Conservation (phyloP, 305 asterid species). For the Solanum aculeatissimum region DNA sequence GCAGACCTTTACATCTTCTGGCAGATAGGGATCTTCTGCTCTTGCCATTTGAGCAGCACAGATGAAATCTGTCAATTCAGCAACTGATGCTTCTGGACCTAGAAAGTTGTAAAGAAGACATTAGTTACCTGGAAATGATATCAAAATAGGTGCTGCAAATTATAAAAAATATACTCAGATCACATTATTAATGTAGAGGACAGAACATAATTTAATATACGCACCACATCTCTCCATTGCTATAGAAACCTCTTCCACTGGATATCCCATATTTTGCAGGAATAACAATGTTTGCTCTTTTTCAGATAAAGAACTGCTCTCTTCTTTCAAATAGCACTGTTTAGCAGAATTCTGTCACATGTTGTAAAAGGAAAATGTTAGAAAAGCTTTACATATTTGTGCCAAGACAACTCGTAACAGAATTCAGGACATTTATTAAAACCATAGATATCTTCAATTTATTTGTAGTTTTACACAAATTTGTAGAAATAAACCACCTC, state of each 20-base stretch:
- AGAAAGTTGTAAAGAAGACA: conserved; percentile 2
- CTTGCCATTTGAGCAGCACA: conserved; percentile 81
- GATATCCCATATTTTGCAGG: conserved; percentile 66
- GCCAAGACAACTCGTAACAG: not conserved
- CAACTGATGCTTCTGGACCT: conserved; percentile 59
- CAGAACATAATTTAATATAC: conserved; percentile 9
- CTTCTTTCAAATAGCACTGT: conserved; percentile 28
- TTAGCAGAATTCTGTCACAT: not conserved
- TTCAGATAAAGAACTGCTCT: conserved; percentile 33
- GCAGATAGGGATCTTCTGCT: conserved; percentile 41
- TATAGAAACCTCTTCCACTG: conserved; percentile 46
- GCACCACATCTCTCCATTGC: conserved; percentile 84
- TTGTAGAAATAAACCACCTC: not conserved
- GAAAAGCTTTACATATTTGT: not conserved
- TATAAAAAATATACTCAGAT: not conserved
- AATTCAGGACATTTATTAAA: not conserved
- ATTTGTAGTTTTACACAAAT: not conserved
- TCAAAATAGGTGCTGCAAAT: not conserved
- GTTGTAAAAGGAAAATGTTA: not conserved
- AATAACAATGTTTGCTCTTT: conserved; percentile 29
- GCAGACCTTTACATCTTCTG: conserved; percentile 49
- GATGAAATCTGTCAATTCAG: conserved; percentile 53
- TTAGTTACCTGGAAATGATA: not conserved
- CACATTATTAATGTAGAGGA: not conserved
- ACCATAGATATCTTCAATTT: not conserved